phyloP scores from a whole-genome alignment of 2,329 filamentous ascomycete genomes.

The Colletotrichum sp. region DNA sequence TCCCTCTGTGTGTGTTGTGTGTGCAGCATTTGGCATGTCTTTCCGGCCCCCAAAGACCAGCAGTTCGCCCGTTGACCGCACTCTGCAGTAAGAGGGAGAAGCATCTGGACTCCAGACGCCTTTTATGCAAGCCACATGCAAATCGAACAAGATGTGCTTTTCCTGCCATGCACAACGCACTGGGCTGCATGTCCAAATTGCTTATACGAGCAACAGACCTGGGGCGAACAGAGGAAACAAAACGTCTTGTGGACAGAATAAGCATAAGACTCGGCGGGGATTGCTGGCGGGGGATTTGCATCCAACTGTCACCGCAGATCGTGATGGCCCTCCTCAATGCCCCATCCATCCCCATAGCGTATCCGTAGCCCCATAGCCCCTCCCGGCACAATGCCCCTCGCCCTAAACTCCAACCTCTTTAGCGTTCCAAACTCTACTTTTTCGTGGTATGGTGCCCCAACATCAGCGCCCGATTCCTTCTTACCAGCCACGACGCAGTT shows the following conservation, averaged over 20 bases:
- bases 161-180: not conserved
- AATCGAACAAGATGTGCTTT: not conserved
- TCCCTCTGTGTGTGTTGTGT: not conserved
- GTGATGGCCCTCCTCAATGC: not conserved
- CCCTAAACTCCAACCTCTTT: not conserved
- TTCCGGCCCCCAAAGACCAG: not conserved
- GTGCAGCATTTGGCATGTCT: not conserved
- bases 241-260: not conserved
- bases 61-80: not conserved
- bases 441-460: not conserved
- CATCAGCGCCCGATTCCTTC: not conserved
- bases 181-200: not conserved
- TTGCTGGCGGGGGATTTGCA: not conserved
- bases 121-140: slow-evolving; percentile 9
- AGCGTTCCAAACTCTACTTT: not conserved
- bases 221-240: not conserved
- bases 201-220: not conserved
- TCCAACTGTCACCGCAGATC: not conserved
- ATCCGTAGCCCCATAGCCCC: not conserved
- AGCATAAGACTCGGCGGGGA: not conserved
- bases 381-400: not conserved
- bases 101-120: not conserved
- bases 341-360: not conserved
- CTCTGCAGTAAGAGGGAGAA: not conserved
- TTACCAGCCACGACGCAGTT: not conserved